Percentiles rank a stretch among this genome's conserved stretches.
phyloP scores from a whole-genome alignment of 1,284 basidiomycete species.

The Sparassis latifolia region DNA sequence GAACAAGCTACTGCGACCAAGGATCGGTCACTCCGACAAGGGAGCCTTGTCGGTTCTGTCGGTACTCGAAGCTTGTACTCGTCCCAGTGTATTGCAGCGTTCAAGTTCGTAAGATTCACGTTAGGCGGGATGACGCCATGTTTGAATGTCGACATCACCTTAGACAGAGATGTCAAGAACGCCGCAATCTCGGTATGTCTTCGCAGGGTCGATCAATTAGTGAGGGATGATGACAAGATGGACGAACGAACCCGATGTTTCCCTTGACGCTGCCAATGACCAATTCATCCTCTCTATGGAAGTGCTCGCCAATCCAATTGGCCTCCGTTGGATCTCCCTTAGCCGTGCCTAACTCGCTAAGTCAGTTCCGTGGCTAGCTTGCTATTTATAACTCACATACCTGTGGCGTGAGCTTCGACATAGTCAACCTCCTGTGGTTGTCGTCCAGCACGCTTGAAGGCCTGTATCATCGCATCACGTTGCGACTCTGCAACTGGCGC shows the following conservation, averaged over 20 bases:
- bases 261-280: conserved; percentile 32
- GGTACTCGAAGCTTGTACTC: conserved; percentile 23
- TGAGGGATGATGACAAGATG: neutral
- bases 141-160: conserved; percentile 33
- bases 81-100: conserved; percentile 34
- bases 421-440: conserved; percentile 36
- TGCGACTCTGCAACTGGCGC: conserved; percentile 35
- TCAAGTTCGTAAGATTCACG: conserved; percentile 29
- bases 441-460: conserved; percentile 23
- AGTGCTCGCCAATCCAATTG: conserved; percentile 37
- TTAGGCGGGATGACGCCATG: conserved; percentile 32
- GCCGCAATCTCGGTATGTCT: conserved; percentile 37
- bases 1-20: conserved; percentile 35
- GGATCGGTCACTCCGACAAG: too few relatives aligned
- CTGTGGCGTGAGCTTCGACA: conserved; percentile 44
- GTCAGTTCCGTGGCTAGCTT: neutral
- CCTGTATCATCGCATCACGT: conserved; percentile 26
- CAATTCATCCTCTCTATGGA: conserved; percentile 24
- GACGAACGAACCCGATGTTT: conserved; percentile 11
- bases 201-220: neutral
- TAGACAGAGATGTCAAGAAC: conserved; percentile 37
- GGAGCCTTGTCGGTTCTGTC: neutral
- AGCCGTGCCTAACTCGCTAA: conserved; percentile 25
- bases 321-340: conserved; percentile 38
- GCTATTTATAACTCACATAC: conserved; percentile 11